Evolutionary conservation across 108 stramenopile species (phyloP).

Genomic region (Nitzschia sp.): DNA sequence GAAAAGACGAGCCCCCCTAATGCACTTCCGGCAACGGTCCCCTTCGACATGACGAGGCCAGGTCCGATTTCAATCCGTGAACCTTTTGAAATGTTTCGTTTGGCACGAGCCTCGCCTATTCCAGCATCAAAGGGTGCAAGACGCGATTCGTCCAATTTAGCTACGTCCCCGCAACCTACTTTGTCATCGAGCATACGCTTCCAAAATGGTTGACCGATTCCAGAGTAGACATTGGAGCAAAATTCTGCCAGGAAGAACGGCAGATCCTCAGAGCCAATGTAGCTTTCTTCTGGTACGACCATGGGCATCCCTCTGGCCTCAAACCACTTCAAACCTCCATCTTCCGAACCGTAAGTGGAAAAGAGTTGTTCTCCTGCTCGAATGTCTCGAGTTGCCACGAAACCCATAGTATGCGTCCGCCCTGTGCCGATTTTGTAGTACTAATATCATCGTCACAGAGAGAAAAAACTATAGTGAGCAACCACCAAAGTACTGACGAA

Average conservation of each 20-base stretch:
- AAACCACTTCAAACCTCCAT: constrained; percentile 37
- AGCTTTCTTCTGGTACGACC: constrained; percentile 9
- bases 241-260: constrained; percentile 12
- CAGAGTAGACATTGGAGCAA: constrained; percentile 41
- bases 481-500: neutral
- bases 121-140: constrained; percentile 41
- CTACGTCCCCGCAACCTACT: too few species aligned
- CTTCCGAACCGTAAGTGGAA: constrained; percentile 29
- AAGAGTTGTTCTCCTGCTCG: constrained; percentile 45
- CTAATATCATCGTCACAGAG: constrained; percentile 1
- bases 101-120: constrained; percentile 35
- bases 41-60: constrained; percentile 29
- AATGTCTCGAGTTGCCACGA: neutral
- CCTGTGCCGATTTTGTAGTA: constrained; percentile 15
- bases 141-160: constrained; percentile 13
- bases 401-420: neutral
- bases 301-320: constrained; percentile 20
- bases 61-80: constrained; percentile 35
- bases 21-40: constrained; percentile 10
- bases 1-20: constrained; percentile 35
- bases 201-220: constrained; percentile 19
- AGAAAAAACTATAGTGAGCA: neutral
- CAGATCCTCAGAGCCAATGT: constrained; percentile 9
- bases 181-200: neutral
- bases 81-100: constrained; percentile 21